Evolutionary conservation across 139 green algal genomes (phyloP), one percentile per base, ranked within the genome.

Genomic region (Chlamydomonas incerta): DNA sequence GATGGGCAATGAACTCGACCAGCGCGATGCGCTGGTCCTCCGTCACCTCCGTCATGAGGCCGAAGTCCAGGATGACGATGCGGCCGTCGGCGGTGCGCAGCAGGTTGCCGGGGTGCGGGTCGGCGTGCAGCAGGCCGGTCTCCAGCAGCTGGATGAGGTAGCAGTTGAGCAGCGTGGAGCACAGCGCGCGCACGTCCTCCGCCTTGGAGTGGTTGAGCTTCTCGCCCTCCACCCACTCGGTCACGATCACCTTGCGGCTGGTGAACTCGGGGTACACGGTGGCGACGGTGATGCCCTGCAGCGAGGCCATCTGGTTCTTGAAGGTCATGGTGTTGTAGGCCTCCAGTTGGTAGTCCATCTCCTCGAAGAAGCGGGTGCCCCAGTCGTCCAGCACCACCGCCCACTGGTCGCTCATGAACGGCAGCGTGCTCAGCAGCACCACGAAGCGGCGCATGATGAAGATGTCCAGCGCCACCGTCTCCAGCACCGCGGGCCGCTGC

Each of bases 1-100:
- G 91, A 80, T 99, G 96, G 28, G 96, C 93, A 75, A 99, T 98
- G 95, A 98, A 99, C 90, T 98, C 94, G n/a, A 99, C 90, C 63
- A 99, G 92, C 14, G 94, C 92, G 29, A 97, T 91, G 58, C 91
- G 91, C 90, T 98, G 95, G 24, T 96, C 90, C 70, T 93, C 89
- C 0, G 96, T 92, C 31, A 97, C 86, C 81, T 94, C 87, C 26
- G 88, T 95, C 83, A 97, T 95, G 0, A 98, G 90, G 18, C 95
- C 95, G 89, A 95, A 97, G 87, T 98, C 95, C n/a, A 98, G 92
- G 57, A 99, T 96, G 77, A 94, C 96, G 31, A 99, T 93, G 67
- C 91, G 92, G 72, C 97, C 97, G 57, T 98, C 95, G 14, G 90
- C 81, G 20, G 95, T 97, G 37, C 93, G 89, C 74, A 99, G 87